Evolutionary conservation across 2,329 filamentous ascomycete genomes (phyloP), one percentile per base, ranked within the genome.

Genomic region (Diaporthe sp.): DNA sequence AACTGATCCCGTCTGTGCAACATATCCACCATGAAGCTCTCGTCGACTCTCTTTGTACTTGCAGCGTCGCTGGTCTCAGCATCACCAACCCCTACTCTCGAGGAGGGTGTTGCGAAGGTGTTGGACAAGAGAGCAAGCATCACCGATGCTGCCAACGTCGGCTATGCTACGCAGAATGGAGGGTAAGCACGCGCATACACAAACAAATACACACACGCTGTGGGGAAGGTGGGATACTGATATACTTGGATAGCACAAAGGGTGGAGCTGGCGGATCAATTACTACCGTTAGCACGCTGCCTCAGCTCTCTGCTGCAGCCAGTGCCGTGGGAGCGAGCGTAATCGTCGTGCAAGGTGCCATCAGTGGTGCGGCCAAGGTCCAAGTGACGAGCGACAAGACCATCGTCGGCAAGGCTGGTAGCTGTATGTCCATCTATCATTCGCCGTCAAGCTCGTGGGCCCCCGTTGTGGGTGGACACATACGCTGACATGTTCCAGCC

Each of bases 211-310:
- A 39, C 28, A 31, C 15, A 8, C 53, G 19, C 22, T 42, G 19
- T 39, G 7, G 3, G 22, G 28, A 13, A 25, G 42, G 34, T n/a
- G 34, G 12, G 15, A 39, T 2, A 53, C 46, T 68, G n/a, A 68
- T 15, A 12, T 53, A 34, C 31, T 53, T 68, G 65, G 22, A 9
- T 13, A 68, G 65, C 22, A 88, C 87, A 4, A 88, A 84, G 6
- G 88, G 87, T 73, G 87, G 88, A 73, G 82, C 84, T 60, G 87
- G 87, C 60, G 87, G 87, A 73, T 83, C 87, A 4, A 87, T 86
- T 25, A 86, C 85, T 53, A 88, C 87, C 34, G 87, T 89, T 60
- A 84, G 85, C 17, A 84, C 85, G 25, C 87, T 87, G 68, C 83
- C 84, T 46, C 83, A 84, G 28, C 85, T 89, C 74, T 85, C 86